These are phyloP conservation scores for Trypanosoma vivax DNA, from an alignment of 208 protist genomes.

Conservation along the genomic window DNA sequence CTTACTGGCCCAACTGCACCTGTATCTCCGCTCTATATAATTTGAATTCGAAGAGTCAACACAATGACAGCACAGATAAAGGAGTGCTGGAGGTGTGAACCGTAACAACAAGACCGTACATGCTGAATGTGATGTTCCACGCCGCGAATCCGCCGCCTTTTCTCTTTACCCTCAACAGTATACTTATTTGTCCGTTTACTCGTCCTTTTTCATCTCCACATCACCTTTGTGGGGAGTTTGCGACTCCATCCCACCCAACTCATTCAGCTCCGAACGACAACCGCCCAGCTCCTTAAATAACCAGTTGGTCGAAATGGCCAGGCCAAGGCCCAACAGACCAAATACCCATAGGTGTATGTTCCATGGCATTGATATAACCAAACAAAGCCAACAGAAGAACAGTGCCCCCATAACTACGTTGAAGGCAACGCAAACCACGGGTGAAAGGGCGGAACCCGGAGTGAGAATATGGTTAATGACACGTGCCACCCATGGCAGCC, in stretches of 20 bases:
- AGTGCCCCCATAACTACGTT: constrained; percentile 76
- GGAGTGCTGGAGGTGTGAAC: too few relatives aligned
- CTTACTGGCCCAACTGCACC: too few relatives aligned
- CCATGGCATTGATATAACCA: constrained; percentile 63
- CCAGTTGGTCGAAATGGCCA: constrained; percentile 83
- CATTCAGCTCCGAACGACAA: constrained; percentile 32
- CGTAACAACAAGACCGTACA: too few relatives aligned
- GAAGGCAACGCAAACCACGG: constrained; percentile 70
- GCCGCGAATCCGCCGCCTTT: too few relatives aligned
- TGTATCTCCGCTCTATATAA: too few relatives aligned
- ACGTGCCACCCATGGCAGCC: constrained; percentile 53
- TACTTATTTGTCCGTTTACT: too few relatives aligned
- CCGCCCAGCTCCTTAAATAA: constrained; percentile 78
- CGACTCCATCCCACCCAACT: constrained; percentile 5
- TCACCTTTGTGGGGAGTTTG: constrained; percentile 12
- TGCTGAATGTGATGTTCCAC: too few relatives aligned
- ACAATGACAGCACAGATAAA: too few relatives aligned
- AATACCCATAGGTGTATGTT: constrained; percentile 87
- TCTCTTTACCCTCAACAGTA: too few relatives aligned
- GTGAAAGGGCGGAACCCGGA: constrained; percentile 78
- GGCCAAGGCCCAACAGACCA: constrained; percentile 69
- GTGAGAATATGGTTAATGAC: constrained; percentile 81
- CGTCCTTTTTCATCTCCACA: too few relatives aligned
- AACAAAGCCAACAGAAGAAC: constrained; percentile 64
- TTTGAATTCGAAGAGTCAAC: too few relatives aligned